Conservation (phyloP, 257 asterid species). For the Salvia miltiorrhiza region DNA sequence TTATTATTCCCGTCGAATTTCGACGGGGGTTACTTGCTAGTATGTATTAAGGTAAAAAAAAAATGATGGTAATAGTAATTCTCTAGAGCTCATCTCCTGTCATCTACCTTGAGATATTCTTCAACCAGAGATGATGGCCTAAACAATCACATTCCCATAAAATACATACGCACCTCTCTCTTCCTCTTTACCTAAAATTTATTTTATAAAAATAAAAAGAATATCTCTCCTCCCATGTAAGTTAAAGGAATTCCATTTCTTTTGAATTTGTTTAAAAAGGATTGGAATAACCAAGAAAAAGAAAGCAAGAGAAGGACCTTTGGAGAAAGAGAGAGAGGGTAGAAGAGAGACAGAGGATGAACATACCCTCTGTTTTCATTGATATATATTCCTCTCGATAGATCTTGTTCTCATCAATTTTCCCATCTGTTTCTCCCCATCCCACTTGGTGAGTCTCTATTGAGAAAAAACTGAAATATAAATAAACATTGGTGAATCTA, state of each 20-base stretch:
- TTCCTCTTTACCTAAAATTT: constrained; percentile 9
- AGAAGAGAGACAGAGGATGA: constrained; percentile 51
- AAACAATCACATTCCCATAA: constrained; percentile 19
- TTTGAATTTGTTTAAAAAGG: constrained; percentile 36
- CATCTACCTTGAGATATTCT: constrained; percentile 26
- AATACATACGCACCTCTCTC: background rate
- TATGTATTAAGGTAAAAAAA: background rate
- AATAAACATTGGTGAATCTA: constrained; percentile 7
- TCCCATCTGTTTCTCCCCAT: constrained; percentile 30
- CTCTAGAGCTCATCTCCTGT: constrained; percentile 24
- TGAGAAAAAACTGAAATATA: background rate
- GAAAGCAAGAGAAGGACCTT: constrained; percentile 36
- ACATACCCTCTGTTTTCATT: constrained; percentile 60
- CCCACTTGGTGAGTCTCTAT: constrained; percentile 36
- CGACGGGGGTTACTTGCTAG: too few relatives aligned
- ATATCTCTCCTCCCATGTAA: constrained; percentile 27
- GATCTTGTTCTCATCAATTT: constrained; percentile 59
- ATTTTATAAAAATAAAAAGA: constrained; percentile 14
- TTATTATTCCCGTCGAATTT: too few relatives aligned
- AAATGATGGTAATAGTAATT: background rate
- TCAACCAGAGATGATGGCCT: constrained; percentile 23
- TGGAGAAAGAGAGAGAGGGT: constrained; percentile 31
- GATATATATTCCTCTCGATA: constrained; percentile 52
- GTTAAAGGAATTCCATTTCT: constrained; percentile 40
- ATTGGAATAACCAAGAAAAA: constrained; percentile 47